phyloP scores from a whole-genome alignment of 345 rosid species.

The Cardamine resedifolia region DNA sequence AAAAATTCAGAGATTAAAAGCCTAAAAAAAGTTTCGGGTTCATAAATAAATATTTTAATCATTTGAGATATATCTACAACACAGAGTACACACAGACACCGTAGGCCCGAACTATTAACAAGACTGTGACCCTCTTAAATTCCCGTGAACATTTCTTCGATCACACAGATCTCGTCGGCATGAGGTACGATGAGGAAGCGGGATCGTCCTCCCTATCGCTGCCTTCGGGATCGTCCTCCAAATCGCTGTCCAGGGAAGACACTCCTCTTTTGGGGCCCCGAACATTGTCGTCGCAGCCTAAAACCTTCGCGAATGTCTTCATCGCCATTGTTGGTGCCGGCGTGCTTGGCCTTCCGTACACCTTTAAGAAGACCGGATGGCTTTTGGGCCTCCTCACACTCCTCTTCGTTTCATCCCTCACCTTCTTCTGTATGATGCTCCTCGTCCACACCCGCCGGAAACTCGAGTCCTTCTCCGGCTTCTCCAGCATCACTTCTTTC shows the following conservation, averaged over 20 bases:
- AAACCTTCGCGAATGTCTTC: slow-evolving; percentile 49
- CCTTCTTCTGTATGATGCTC: slow-evolving; percentile 74
- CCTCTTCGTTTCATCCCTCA: slow-evolving; percentile 52
- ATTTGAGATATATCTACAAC: background rate
- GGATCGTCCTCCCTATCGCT: slow-evolving; percentile 34
- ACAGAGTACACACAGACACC: background rate
- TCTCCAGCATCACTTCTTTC: slow-evolving; percentile 58
- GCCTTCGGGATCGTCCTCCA: slow-evolving; percentile 40
- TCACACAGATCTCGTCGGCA: background rate
- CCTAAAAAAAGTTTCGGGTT: background rate
- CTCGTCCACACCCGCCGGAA: slow-evolving; percentile 64
- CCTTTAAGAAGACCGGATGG: slow-evolving; percentile 67
- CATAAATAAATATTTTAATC: slow-evolving; percentile 1
- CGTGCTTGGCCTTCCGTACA: slow-evolving; percentile 17
- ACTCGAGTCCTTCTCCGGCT: slow-evolving; percentile 51
- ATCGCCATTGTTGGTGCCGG: slow-evolving; percentile 20
- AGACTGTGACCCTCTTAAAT: background rate
- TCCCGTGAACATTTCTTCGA: background rate
- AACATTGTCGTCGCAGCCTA: slow-evolving; percentile 51
- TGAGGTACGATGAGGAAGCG: slow-evolving; percentile 30
- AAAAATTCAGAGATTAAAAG: background rate
- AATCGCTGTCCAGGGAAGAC: slow-evolving; percentile 42
- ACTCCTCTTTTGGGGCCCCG: slow-evolving; percentile 42
- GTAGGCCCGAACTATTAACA: slow-evolving; percentile 1
- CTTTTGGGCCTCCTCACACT: slow-evolving; percentile 58